Conservation (phyloP, 164 flowering plant species). For the Liriodendron chinense region DNA sequence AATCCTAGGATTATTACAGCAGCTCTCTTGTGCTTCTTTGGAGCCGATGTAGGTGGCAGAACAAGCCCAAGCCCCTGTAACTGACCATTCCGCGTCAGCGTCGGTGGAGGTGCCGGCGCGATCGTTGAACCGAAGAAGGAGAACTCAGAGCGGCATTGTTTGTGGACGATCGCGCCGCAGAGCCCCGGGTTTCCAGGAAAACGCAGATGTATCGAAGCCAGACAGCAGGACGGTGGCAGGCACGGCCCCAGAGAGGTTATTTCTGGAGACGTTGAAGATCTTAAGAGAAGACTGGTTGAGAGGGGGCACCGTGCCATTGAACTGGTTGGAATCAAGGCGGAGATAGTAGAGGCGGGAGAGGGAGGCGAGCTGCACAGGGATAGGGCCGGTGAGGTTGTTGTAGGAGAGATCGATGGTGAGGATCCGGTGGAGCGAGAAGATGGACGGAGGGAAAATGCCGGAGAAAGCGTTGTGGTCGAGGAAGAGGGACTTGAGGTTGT, state of each 20-base stretch:
- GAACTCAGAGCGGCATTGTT: constrained; percentile 38
- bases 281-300: constrained; percentile 64
- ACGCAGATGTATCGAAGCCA: constrained; percentile 42
- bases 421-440: constrained; percentile 55
- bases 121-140: constrained; percentile 44
- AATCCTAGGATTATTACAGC: constrained; percentile 36
- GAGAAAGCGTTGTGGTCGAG: constrained; percentile 64
- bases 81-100: constrained; percentile 24
- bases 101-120: constrained; percentile 18
- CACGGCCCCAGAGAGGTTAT: constrained; percentile 60
- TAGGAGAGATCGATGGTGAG: constrained; percentile 62
- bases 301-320: constrained; percentile 73
- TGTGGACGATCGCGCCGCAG: constrained; percentile 69
- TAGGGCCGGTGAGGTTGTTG: constrained; percentile 55
- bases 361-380: constrained; percentile 39
- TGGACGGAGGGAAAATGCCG: constrained; percentile 72
- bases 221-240: constrained; percentile 57
- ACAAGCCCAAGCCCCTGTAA: constrained; percentile 34
- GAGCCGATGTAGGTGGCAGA: constrained; percentile 18
- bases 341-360: constrained; percentile 51
- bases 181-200: constrained; percentile 53
- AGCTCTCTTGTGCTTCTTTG: constrained; percentile 23
- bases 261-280: constrained; percentile 65
- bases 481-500: constrained; percentile 68
- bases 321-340: constrained; percentile 56